Evolutionary conservation across 495 filamentous ascomycete species (phyloP).

Genomic region (Bryoglossum gracile): DNA sequence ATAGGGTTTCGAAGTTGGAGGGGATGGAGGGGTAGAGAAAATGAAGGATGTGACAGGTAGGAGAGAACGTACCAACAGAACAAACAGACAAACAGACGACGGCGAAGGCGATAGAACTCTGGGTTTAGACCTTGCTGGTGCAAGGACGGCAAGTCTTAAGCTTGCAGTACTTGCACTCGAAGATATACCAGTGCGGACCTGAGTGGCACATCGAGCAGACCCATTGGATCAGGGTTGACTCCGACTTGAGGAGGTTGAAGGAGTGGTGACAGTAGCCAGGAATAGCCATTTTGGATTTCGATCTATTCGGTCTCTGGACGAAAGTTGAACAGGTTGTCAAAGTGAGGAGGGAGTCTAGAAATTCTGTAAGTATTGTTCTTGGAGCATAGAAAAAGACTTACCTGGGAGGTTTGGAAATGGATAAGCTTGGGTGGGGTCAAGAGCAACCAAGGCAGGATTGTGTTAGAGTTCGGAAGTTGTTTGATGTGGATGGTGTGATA

Average conservation of each 20-base stretch:
- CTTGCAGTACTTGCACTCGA: conserved; percentile 71
- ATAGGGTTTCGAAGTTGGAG: not conserved
- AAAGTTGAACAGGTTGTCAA: not conserved
- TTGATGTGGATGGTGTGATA: no score
- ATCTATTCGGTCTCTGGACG: no score
- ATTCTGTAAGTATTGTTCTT: not conserved
- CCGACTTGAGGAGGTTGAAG: conserved; percentile 72
- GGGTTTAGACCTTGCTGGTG: conserved; percentile 31
- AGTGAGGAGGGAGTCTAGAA: not conserved
- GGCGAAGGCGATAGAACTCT: not conserved
- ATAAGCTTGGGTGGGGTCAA: not conserved
- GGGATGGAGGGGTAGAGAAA: not conserved
- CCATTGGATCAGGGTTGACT: conserved; percentile 69
- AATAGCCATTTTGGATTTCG: conserved; percentile 54
- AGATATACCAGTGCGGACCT: conserved; percentile 78
- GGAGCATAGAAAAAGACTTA: not conserved
- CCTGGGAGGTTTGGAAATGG: not conserved
- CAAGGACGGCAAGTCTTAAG: conserved; percentile 67
- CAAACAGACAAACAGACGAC: not conserved
- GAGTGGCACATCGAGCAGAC: conserved; percentile 69
- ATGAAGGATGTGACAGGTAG: not conserved
- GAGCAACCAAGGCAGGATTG: no score
- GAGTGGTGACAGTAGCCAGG: conserved; percentile 58
- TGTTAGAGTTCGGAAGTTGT: no score
- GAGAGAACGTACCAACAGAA: not conserved